These are phyloP conservation scores for Oryza glaberrima DNA, from an alignment of 176 grass and related monocot genomes.

Conservation along the genomic window DNA sequence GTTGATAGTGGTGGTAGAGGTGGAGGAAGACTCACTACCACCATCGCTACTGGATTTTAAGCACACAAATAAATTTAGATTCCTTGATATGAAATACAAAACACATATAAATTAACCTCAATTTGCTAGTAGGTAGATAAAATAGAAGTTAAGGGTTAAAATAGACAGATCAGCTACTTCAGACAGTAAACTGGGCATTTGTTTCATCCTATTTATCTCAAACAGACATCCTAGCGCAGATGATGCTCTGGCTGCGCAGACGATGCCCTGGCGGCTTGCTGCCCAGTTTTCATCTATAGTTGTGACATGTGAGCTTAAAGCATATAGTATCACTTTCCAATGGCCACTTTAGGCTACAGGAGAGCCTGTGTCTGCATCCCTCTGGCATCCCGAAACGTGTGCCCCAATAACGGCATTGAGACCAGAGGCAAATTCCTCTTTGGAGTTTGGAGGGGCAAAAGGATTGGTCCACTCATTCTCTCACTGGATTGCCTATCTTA, in stretches of 20 bases:
- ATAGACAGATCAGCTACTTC: no score
- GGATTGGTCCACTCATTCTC: slow-evolving; percentile 21
- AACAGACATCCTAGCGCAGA: not conserved
- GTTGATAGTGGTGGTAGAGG: no score
- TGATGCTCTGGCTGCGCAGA: not conserved
- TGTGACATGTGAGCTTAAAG: not conserved
- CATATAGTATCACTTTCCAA: slow-evolving; percentile 37
- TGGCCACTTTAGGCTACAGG: slow-evolving; percentile 55
- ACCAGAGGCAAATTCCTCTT: slow-evolving; percentile 54
- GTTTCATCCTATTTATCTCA: not conserved
- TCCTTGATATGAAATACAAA: no score
- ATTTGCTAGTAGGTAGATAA: no score
- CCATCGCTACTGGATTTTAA: no score
- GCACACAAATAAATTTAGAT: no score
- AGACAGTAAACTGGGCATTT: no score
- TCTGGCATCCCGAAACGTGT: slow-evolving; percentile 63
- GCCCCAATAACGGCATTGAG: slow-evolving; percentile 65
- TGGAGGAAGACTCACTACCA: no score
- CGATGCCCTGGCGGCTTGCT: not conserved
- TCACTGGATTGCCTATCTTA: not conserved
- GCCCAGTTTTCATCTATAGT: not conserved
- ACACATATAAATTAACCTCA: no score
- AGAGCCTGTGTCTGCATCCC: slow-evolving; percentile 47
- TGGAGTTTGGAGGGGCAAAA: slow-evolving; percentile 21
- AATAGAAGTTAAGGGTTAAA: no score